phyloP scores from a whole-genome alignment of 148 eudicot species.

The Bassia scoparia region DNA sequence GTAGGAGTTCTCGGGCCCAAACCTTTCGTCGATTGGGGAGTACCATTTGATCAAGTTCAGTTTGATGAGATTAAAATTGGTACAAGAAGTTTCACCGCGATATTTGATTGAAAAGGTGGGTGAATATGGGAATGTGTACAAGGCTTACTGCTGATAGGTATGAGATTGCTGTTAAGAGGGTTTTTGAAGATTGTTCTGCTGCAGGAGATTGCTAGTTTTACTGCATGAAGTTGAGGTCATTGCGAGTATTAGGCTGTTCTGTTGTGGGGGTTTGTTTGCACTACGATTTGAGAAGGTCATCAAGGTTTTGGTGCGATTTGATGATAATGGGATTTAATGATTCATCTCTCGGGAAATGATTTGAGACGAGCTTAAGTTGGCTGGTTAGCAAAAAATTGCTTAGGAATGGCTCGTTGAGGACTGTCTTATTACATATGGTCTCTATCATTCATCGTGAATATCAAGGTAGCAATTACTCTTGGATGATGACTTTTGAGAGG shows the following conservation, averaged over 20 bases:
- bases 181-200: slow-evolving; percentile 85
- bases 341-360: slow-evolving; percentile 46
- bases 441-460: slow-evolving; percentile 75
- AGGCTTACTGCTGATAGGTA: slow-evolving; percentile 53
- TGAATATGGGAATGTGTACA: slow-evolving; percentile 98
- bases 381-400: slow-evolving; percentile 66
- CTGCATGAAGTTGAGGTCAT: slow-evolving; percentile 91
- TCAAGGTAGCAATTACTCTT: slow-evolving; percentile 70
- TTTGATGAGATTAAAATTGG: slow-evolving; percentile 60
- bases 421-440: slow-evolving; percentile 78
- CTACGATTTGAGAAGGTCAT: slow-evolving; percentile 67
- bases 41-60: slow-evolving; percentile 59
- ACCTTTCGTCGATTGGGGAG: slow-evolving; percentile 47
- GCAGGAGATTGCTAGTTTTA: slow-evolving; percentile 68
- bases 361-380: slow-evolving; percentile 56
- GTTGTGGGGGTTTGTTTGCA: slow-evolving; percentile 76
- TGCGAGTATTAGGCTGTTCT: slow-evolving; percentile 83
- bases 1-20: slow-evolving; percentile 24
- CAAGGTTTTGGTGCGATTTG: slow-evolving; percentile 88
- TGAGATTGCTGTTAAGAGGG: slow-evolving; percentile 84
- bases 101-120: slow-evolving; percentile 69
- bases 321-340: slow-evolving; percentile 82
- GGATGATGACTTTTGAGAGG: slow-evolving; percentile 71
- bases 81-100: slow-evolving; percentile 67
- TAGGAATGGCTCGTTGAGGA: slow-evolving; percentile 82